These are phyloP conservation scores for Phytophthora meadii DNA, from an alignment of 352 stramenopile species.

Conservation along the genomic window DNA sequence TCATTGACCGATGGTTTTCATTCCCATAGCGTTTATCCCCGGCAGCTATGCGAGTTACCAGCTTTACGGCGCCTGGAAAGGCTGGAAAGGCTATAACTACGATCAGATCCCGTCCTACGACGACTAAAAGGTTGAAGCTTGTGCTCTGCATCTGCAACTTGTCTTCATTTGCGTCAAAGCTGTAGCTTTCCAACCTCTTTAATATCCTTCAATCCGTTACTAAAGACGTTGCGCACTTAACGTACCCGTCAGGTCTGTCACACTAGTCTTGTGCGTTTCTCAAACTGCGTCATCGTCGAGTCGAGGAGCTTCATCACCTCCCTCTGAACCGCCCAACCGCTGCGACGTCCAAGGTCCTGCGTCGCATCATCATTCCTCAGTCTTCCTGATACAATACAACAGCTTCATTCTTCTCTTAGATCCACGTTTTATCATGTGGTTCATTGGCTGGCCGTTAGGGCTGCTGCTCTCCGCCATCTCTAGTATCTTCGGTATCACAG, in stretches of 20 bases:
- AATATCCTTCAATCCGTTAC: too few species aligned
- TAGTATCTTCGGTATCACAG: conserved; percentile 81
- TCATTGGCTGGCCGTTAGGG: conserved; percentile 80
- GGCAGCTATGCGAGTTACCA: conserved; percentile 82
- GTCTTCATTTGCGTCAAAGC: too few species aligned
- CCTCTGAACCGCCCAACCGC: conserved; percentile 7
- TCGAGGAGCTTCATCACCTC: conserved; percentile 19
- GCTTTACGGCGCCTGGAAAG: conserved; percentile 84
- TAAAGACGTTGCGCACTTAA: neutral
- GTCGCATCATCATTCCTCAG: conserved; percentile 20
- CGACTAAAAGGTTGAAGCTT: conserved; percentile 44
- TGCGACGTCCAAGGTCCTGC: neutral
- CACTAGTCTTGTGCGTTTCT: conserved; percentile 21
- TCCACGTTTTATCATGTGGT: conserved; percentile 30
- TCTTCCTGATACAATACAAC: neutral
- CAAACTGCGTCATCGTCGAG: conserved; percentile 29
- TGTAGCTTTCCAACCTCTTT: too few species aligned
- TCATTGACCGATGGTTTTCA: neutral
- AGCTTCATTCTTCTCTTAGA: neutral
- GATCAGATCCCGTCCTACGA: conserved; percentile 87
- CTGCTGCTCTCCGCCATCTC: conserved; percentile 78
- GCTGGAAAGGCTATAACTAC: conserved; percentile 88
- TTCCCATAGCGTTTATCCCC: conserved; percentile 77
- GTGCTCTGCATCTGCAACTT: neutral
- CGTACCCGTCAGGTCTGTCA: conserved; percentile 10